A percentile compares a stretch with the other conserved stretches of the same genome.
phyloP scores from a whole-genome alignment of 140 eudicot genomes.

The Flaveria floridana region DNA sequence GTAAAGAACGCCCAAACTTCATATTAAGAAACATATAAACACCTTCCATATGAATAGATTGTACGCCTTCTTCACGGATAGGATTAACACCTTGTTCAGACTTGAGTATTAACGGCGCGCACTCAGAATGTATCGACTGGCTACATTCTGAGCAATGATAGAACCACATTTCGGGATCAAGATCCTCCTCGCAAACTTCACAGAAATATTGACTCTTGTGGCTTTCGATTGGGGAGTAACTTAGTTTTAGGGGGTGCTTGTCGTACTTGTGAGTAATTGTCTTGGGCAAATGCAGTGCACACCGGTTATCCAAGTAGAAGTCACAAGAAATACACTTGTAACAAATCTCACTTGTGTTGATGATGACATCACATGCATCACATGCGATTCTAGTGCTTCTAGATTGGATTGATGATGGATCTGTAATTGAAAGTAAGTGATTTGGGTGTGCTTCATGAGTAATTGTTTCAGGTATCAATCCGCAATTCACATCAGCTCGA shows the following conservation, averaged over 20 bases:
- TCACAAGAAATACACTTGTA: neutral
- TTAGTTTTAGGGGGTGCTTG: neutral
- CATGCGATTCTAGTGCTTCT: neutral
- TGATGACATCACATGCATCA: neutral
- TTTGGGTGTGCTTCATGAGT: conserved; percentile 16
- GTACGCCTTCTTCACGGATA: neutral
- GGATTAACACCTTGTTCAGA: conserved; percentile 15
- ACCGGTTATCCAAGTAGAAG: neutral
- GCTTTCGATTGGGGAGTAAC: neutral
- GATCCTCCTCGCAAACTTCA: conserved; percentile 15
- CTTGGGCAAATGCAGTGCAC: conserved; percentile 12
- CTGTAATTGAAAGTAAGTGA: neutral
- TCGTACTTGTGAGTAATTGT: neutral
- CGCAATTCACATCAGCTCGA: neutral
- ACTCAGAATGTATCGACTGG: conserved; percentile 2
- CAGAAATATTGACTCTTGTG: conserved; percentile 16
- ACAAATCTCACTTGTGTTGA: neutral
- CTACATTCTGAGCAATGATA: conserved; percentile 20
- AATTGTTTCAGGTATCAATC: neutral
- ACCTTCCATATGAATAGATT: neutral
- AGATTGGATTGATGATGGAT: neutral
- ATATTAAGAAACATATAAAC: conserved; percentile 19
- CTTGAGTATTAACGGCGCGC: conserved; percentile 15
- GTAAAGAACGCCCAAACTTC: neutral
- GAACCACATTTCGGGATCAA: conserved; percentile 14